These are phyloP conservation scores for Oxytropis ochrocephala DNA, from an alignment of 306 rosid genomes.

Conservation along the genomic window DNA sequence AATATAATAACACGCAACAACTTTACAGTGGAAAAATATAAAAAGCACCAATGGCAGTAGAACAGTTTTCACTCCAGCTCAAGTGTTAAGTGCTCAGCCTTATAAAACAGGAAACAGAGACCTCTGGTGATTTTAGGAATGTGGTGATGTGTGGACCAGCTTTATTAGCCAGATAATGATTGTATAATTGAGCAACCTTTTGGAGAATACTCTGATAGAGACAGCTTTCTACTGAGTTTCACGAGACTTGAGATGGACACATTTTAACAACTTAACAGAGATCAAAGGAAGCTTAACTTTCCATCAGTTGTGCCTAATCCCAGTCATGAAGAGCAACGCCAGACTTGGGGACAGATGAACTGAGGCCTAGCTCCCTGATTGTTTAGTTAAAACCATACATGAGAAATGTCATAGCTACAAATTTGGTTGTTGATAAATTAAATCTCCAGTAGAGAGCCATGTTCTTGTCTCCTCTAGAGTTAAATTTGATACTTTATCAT, in stretches of 20 bases:
- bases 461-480: not conserved
- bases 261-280: conserved; percentile 76
- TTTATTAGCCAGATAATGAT: conserved; percentile 26
- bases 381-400: conserved; percentile 22
- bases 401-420: conserved; percentile 16
- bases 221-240: conserved; percentile 42
- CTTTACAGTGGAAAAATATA: conserved; percentile 53
- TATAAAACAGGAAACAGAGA: not conserved
- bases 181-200: conserved; percentile 19
- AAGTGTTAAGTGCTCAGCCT: conserved; percentile 3
- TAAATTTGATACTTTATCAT: not conserved
- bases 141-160: conserved; percentile 16
- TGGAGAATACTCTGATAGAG: conserved; percentile 11
- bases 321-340: conserved; percentile 94
- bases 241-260: conserved; percentile 59
- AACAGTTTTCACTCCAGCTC: conserved; percentile 27
- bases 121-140: conserved; percentile 5
- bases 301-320: conserved; percentile 93
- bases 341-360: conserved; percentile 88
- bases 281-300: conserved; percentile 87
- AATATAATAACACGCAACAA: conserved; percentile 34
- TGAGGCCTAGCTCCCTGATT: conserved; percentile 86
- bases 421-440: not conserved
- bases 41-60: not conserved
- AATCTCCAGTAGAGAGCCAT: not conserved